Conservation (phyloP, 2,329 filamentous ascomycete genomes). For the Grosmannia clavigera region DNA sequence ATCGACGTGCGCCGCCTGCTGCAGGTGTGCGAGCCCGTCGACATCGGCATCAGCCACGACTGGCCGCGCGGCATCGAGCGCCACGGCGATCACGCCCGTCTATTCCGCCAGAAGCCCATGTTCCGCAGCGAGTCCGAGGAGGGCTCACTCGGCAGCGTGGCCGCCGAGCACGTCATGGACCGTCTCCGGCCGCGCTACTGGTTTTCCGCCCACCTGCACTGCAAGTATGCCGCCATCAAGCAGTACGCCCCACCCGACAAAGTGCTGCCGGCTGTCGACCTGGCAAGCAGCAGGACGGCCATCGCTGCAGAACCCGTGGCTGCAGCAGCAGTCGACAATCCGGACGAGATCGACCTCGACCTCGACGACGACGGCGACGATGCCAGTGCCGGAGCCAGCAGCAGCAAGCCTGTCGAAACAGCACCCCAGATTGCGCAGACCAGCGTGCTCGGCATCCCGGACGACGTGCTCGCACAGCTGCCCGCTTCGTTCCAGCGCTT, state of each 20-base stretch:
- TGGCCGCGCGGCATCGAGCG: constrained; percentile 82
- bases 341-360: constrained; percentile 62
- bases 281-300: constrained; percentile 12
- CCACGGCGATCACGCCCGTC: constrained; percentile 52
- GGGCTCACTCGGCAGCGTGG: constrained; percentile 66
- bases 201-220: constrained; percentile 90
- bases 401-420: not conserved
- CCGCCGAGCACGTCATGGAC: constrained; percentile 70
- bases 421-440: constrained; percentile 8
- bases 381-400: too few relatives aligned
- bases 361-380: constrained; percentile 45
- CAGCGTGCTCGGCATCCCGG: constrained; percentile 31
- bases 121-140: constrained; percentile 65
- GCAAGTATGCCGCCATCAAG: constrained; percentile 66
- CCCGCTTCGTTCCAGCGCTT: constrained; percentile 57
- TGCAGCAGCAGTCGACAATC: constrained; percentile 28
- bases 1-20: constrained; percentile 83
- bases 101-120: constrained; percentile 63
- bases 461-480: constrained; percentile 58
- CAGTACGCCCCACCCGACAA: constrained; percentile 26
- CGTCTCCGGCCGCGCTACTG: constrained; percentile 71
- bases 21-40: constrained; percentile 73
- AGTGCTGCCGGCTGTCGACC: too few relatives aligned
- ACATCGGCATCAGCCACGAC: constrained; percentile 87
- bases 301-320: constrained; percentile 8